A percentile compares a stretch with the other conserved stretches of the same genome.
Evolutionary conservation across 441 rosid species (phyloP).

Genomic region (Erodium trifolium): DNA sequence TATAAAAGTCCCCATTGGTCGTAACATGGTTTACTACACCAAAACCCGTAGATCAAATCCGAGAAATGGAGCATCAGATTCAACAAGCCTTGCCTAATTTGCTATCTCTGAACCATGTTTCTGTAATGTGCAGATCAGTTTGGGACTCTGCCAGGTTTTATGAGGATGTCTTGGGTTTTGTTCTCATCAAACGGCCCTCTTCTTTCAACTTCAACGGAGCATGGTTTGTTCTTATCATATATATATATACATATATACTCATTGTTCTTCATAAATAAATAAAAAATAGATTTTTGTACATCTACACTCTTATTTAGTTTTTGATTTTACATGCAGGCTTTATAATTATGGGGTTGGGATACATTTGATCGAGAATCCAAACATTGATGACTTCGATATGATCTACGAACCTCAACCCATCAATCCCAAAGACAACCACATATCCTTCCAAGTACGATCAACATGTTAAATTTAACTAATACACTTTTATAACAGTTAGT

Average conservation of each 20-base stretch:
- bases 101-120: slow-evolving; percentile 52
- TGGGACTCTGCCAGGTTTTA: slow-evolving; percentile 44
- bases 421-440: slow-evolving; percentile 51
- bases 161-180: slow-evolving; percentile 53
- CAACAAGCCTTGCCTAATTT: slow-evolving; percentile 24
- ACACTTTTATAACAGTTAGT: too few species aligned
- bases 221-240: slow-evolving; percentile 27
- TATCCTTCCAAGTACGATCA: slow-evolving; percentile 25
- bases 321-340: slow-evolving; percentile 28
- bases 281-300: too few species aligned
- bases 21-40: not conserved
- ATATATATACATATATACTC: too few species aligned
- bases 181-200: slow-evolving; percentile 57
- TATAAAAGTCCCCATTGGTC: not conserved
- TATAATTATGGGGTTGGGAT: slow-evolving; percentile 46
- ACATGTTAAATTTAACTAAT: too few species aligned
- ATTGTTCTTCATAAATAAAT: too few species aligned
- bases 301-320: not conserved
- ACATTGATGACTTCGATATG: slow-evolving; percentile 7
- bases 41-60: not conserved
- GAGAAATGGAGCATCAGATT: slow-evolving; percentile 15
- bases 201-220: slow-evolving; percentile 78
- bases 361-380: slow-evolving; percentile 29
- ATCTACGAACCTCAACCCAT: slow-evolving; percentile 23
- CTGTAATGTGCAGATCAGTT: slow-evolving; percentile 47